Base-by-base conservation (phyloP, 371 early-diverging fungal genomes). In the Mortierella sp. region DNA sequence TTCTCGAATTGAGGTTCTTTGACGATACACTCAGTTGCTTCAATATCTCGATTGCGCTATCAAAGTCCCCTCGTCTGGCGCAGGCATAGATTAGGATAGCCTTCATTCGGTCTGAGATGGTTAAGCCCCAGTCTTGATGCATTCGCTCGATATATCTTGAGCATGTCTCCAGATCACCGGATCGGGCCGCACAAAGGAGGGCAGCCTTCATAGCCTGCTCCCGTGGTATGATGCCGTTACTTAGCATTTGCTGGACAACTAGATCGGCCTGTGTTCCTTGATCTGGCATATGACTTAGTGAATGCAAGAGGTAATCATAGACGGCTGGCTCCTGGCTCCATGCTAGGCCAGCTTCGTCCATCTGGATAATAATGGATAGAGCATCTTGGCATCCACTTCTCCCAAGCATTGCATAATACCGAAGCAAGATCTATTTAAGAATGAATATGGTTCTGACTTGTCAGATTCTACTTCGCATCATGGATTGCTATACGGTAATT, bases 31-130 rank as follows among this genome's bases (percentile, higher is more conserved):
- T 61, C 37, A 77, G 69, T 25, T 77, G 79, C 2, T 37, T 59
- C 19, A 77, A 52, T 7, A 77, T 65, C 28, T 77, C 79, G 21
- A 72, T 26, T 18, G 79, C 68, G 1, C 70, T 48, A 7, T 77
- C 72, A 25, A 77, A 77, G 30, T 77, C 79, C 1, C 79, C 79
- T 25, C 79, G 79, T 37, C 62, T 65, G 37, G 79, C 72, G 23
- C 79, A 77, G 6, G 69, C 79, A 63, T 77, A 77, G 14, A 77
- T 44, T 21, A 77, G 21, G 26, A 77, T 72, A 4, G 72, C 69
- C 59, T 77, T 77, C 72, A 77, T 68, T 5, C 72, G 72, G 18
- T 77, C 73, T 0, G 66, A 47, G 19, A 72, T 29, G 7, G 46
- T 59, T 5, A 77, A 25, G 44, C 60, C 51, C 79, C 79, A 77